Evolutionary conservation across 2,329 filamentous ascomycete species (phyloP).

Genomic region (Fusarium tupiense): DNA sequence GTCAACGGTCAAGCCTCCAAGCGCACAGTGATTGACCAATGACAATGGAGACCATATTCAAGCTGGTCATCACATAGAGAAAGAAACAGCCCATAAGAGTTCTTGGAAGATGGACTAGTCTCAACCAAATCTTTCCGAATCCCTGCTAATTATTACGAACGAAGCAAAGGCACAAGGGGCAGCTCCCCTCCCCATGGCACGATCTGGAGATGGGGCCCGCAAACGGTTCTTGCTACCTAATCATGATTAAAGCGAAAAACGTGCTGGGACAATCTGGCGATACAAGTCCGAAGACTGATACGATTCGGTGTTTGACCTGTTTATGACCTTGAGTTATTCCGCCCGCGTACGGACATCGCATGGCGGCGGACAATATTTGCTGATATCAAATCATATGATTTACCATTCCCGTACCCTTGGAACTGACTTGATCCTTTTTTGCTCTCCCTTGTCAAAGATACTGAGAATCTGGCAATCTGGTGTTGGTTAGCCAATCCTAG

Average conservation of each 20-base stretch:
- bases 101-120: conserved; percentile 15
- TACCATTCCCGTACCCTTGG: conserved; percentile 18
- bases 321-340: neutral
- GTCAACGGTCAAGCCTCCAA: conserved; percentile 12
- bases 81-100: conserved; percentile 23
- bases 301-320: conserved; percentile 7
- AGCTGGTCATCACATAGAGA: conserved; percentile 5
- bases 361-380: conserved; percentile 26
- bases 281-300: conserved; percentile 17
- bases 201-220: conserved; percentile 20
- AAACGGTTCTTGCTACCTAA: conserved; percentile 17
- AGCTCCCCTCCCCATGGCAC: conserved; percentile 25
- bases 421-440: conserved; percentile 11
- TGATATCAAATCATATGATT: conserved; percentile 36
- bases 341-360: neutral
- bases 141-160: conserved; percentile 11
- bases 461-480: conserved; percentile 22
- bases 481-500: conserved; percentile 30
- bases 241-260: conserved; percentile 1
- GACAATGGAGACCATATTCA: neutral
- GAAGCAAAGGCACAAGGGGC: conserved; percentile 2
- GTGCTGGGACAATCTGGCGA: conserved; percentile 2
- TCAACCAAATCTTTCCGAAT: conserved; percentile 13
- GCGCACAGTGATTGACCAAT: conserved; percentile 24
- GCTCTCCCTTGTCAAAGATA: conserved; percentile 16